Evolutionary conservation across 768 basidiomycete species (phyloP).

Genomic region (Lentinus brumalis): DNA sequence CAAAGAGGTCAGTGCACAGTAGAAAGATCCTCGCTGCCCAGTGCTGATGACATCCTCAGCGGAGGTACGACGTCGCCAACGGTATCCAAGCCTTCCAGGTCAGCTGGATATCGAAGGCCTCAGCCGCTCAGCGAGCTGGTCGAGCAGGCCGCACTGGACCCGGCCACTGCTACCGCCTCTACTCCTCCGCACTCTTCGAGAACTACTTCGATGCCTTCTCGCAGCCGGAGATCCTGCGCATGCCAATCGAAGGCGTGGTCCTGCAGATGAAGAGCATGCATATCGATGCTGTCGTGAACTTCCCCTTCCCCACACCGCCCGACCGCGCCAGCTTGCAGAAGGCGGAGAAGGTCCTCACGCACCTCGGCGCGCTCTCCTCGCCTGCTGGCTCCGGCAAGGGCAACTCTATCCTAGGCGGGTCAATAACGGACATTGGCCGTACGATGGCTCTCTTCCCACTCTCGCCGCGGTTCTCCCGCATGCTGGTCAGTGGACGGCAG

Average conservation of each 20-base stretch:
- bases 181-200: conserved; percentile 94
- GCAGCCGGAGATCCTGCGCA: conserved; percentile 89
- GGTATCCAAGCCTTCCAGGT: conserved; percentile 93
- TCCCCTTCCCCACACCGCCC: conserved; percentile 97
- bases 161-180: conserved; percentile 96
- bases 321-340: conserved; percentile 72
- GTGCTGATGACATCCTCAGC: conserved; percentile 42
- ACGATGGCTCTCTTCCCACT: conserved; percentile 94
- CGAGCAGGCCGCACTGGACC: conserved; percentile 97
- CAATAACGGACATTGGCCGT: conserved; percentile 88
- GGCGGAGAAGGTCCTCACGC: conserved; percentile 78
- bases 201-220: conserved; percentile 88
- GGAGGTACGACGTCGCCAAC: conserved; percentile 77
- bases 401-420: conserved; percentile 42
- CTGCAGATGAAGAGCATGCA: conserved; percentile 99
- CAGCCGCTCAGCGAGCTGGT: conserved; percentile 91
- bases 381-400: conserved; percentile 28
- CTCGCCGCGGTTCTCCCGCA: conserved; percentile 92
- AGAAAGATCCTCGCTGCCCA: not conserved
- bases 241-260: conserved; percentile 95
- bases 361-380: conserved; percentile 76
- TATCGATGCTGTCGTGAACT: conserved; percentile 94
- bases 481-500: conserved; percentile 85
- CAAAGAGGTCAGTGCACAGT: conserved; percentile 68
- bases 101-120: conserved; percentile 94